Evolutionary conservation across 805 yeast genomes (phyloP).

Genomic region (Monosporozyma aerobia): DNA sequence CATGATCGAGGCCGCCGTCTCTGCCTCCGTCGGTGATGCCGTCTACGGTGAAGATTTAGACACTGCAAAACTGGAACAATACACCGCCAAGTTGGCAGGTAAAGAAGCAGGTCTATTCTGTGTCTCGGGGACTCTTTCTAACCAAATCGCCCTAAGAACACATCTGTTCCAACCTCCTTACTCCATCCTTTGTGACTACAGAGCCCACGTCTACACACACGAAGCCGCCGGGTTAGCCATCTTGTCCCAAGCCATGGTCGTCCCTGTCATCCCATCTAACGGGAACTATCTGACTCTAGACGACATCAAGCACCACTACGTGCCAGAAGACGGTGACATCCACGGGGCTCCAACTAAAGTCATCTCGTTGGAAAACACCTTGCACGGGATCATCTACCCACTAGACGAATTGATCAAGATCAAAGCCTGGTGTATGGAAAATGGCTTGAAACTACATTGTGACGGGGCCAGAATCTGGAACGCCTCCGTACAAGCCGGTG

Average conservation of each 20-base stretch:
- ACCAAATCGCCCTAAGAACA: constrained; percentile 75
- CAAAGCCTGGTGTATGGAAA: constrained; percentile 54
- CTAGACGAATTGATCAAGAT: constrained; percentile 66
- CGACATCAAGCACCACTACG: constrained; percentile 55
- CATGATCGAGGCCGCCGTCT: constrained; percentile 54
- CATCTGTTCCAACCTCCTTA: constrained; percentile 66
- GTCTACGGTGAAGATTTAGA: constrained; percentile 80
- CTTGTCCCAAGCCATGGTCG: constrained; percentile 85
- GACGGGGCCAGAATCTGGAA: constrained; percentile 97
- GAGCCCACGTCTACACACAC: constrained; percentile 72
- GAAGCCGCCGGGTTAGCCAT: constrained; percentile 93
- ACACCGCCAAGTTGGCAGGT: constrained; percentile 62
- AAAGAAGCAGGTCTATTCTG: constrained; percentile 76
- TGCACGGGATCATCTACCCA: constrained; percentile 78
- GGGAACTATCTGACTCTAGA: constrained; percentile 71
- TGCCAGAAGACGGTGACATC: constrained; percentile 71
- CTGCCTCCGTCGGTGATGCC: constrained; percentile 69
- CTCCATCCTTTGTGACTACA: constrained; percentile 74
- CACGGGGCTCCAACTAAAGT: constrained; percentile 85
- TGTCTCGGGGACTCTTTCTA: constrained; percentile 83
- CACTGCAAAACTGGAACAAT: constrained; percentile 53
- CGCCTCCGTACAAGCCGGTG: constrained; percentile 62
- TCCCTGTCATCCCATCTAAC: constrained; percentile 69
- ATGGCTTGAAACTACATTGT: constrained; percentile 59
- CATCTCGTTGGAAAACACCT: constrained; percentile 78